Base-by-base conservation (phyloP, 768 basidiomycete species). In the Jaapia argillacea region DNA sequence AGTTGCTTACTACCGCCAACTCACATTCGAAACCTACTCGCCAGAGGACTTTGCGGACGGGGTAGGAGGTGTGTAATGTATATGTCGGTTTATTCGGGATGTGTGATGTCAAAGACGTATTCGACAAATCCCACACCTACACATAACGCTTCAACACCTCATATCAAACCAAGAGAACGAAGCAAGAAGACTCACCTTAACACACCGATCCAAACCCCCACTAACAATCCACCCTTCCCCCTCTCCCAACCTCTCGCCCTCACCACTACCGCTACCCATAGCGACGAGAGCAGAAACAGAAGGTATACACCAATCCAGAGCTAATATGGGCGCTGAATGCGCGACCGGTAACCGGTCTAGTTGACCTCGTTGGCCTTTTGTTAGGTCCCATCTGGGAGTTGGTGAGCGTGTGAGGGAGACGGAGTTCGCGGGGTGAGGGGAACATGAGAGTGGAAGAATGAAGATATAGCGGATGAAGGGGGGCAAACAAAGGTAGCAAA, bases 11-110 rank as follows among this genome's bases (percentile, higher is more conserved):
- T 12, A 88, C 55, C 1, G 81, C 83, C 7, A 89, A 58, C 57
- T 89, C 85, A 51, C 81, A 83, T 39, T 83, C 78, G 53, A 81
- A 81, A 0, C 69, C 72, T 0, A 86, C 87, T 14, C 89, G 73
- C 86, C 86, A 92, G 2, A 71, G 58, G 10, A 90, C 75, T 14
- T 75, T 77, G 10, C 84, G 75, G 16, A 89, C 76, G 1, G 84
- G 81, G 49, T 76, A 85, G 0, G 83, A 74, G 0, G 88, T 77
- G 46, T 85, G 81, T 0, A 92, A 67, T 0, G 74, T 77, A 53
- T 89, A 88, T 0, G 68, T 70, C 4, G 85, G 79, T 44, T 75
- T 75, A 44, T 71, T 74, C 0, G 75, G 68, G 35, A 85, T 76
- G 49, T 76, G 81, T 0, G 66, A 52, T 7, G 51, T 58, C 4